Evolutionary conservation across 2,329 filamentous ascomycete species (phyloP), one percentile per base, ranked within the genome.

Genomic region (Colletotrichum horii): DNA sequence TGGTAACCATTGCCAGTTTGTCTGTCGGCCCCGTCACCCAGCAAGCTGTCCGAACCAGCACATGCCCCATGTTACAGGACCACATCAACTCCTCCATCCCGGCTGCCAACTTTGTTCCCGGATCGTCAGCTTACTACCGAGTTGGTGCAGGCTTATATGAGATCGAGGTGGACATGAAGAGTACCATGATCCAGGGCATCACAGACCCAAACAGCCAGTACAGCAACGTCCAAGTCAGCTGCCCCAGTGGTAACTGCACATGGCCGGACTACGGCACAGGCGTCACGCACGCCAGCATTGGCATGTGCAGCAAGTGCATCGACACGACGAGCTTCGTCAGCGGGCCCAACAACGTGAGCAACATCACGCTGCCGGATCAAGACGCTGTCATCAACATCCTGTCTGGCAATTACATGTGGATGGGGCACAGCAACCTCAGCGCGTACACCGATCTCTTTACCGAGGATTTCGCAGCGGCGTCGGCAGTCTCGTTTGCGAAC

Each of bases 21-120:
- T 77, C 80, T 3, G 78, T 83, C 2, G 82, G 81, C 12, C 81
- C 82, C 22, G 80, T 83, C 66, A 79, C 80, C 1, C 82, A 83
- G 69, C 82, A 83, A 58, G 77, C 82, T 14, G 76, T 83, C 62
- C 77, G 77, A 48, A 79, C 78, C 2, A 68, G 77, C 8, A 52
- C 71, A 0, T 82, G 73, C 9, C 43, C 69, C 2, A 62, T 73
- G 69, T 64, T 75, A 1, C 36, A 28, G n/a, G 36, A 62, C 1
- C 15, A 43, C 12, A 26, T 15, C 8, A 34, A 11, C 36, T 24
- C 73, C 3, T 19, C 30, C 32, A 36, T 75, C 1, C 73, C 73
- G 6, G 73, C 43, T 4, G 73, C 73, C 6, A 34, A 75, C 56
- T 72, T 56, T 2, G 81, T 75, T 55, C 77, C 16, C 71, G 78